Base-by-base conservation (phyloP, 192 early-diverging fungal genomes). In the Thamnidium elegans region DNA sequence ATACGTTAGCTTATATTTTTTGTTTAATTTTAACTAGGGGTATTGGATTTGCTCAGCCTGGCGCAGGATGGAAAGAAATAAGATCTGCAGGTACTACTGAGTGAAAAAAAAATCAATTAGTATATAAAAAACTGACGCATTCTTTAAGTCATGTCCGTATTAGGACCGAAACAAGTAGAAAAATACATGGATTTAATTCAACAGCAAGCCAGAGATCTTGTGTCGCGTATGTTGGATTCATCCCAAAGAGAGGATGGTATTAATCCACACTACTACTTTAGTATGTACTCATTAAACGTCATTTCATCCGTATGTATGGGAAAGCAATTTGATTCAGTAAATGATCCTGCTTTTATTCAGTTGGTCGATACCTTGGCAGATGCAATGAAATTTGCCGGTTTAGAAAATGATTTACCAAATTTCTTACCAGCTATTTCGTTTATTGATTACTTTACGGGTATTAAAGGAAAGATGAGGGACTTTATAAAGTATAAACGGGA, bases 11-110 rank as follows among this genome's bases (percentile, higher is more conserved):
- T 13, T 19, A 20, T 6, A 31, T 21, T 39, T 36, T 21, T 21
- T 4, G 4, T 31, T 36, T 17, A 15, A 11, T 34, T n/a, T 55
- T 34, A 50, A 11, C 1, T 8, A 63, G 61, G 30, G 61, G 61
- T 5, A 19, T 63, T 51, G 47, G 48, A n/a, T 63, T 63, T 63
- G 47, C 48, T 39, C 19, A 48, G 26, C 30, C 53, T 51, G 48
- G 47, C 26, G 32, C 20, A 21, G 14, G 36, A 4, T 63, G 46
- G 47, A 63, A 51, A 31, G 34, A 32, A 51, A 15, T 47, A 13
- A 48, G 61, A 43, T 31, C 31, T 36, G 34, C 61, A 63, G 19
- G 61, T 63, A 51, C 19, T 8, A 20, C 1, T 17, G 4, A 10
- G 10, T 19, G 9, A 36, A 55, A 34, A 39, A 34, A 4, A 58